Percentiles rank a stretch among this genome's conserved stretches.
Conservation (phyloP, 352 stramenopile genomes). For the Phytophthora niederhauseri region DNA sequence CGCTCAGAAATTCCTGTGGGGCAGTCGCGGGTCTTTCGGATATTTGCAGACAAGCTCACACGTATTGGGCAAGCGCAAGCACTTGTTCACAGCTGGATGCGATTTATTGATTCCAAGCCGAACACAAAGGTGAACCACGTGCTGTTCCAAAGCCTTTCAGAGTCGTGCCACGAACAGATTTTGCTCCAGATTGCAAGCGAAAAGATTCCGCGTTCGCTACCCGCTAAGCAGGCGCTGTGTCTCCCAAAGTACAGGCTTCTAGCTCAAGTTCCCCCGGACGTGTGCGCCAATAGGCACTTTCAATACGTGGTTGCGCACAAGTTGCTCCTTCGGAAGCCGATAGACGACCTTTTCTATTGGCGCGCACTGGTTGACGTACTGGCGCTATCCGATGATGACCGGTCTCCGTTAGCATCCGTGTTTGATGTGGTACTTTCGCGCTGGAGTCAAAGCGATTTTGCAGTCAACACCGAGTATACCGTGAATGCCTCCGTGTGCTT, state of each 20-base stretch:
- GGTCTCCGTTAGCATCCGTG: slow-evolving; percentile 38
- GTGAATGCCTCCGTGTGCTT: slow-evolving; percentile 66
- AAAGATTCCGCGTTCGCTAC: slow-evolving; percentile 8
- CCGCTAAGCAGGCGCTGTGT: slow-evolving; percentile 20
- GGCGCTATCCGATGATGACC: slow-evolving; percentile 8
- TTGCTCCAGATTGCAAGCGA: slow-evolving; percentile 48
- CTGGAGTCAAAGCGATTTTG: slow-evolving; percentile 68
- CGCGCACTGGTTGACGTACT: slow-evolving; percentile 56
- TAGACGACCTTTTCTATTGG: slow-evolving; percentile 58
- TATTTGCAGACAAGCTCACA: slow-evolving; percentile 67
- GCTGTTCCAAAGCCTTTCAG: slow-evolving; percentile 54
- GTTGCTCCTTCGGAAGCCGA: slow-evolving; percentile 53
- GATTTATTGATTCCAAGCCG: slow-evolving; percentile 25
- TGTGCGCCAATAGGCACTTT: slow-evolving; percentile 63
- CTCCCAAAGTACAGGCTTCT: slow-evolving; percentile 61
- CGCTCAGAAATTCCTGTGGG: background rate
- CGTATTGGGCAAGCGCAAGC: slow-evolving; percentile 56
- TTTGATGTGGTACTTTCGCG: slow-evolving; percentile 64
- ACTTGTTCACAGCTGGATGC: slow-evolving; percentile 58
- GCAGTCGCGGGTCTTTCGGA: slow-evolving; percentile 45
- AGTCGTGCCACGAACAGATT: slow-evolving; percentile 58
- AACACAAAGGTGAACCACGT: slow-evolving; percentile 21
- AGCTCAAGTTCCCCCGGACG: slow-evolving; percentile 36
- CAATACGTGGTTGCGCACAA: slow-evolving; percentile 71
- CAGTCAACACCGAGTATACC: slow-evolving; percentile 50